phyloP scores from a whole-genome alignment of 2,329 filamentous ascomycete genomes.

The Acrocalymma vagum region DNA sequence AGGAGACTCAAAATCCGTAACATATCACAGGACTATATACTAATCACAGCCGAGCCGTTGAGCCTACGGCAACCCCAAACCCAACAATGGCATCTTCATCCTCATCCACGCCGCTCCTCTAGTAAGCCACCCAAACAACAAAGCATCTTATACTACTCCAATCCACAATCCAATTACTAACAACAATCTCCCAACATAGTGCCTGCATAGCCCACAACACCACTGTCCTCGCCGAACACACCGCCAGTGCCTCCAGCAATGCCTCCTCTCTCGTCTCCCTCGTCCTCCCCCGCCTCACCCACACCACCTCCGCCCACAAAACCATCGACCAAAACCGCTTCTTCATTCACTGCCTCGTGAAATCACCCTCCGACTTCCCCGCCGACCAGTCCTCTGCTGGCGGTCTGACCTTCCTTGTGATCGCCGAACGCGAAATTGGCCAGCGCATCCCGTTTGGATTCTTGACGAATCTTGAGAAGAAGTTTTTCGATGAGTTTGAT shows the following conservation, averaged over 20 bases:
- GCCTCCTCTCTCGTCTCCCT: conserved; percentile 89
- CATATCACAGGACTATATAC: no score
- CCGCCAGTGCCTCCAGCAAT: conserved; percentile 81
- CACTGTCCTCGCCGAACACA: conserved; percentile 94
- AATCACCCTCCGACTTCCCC: conserved; percentile 74
- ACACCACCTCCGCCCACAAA: conserved; percentile 81
- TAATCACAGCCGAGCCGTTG: no score
- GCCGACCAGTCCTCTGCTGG: conserved; percentile 67
- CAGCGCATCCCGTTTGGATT: conserved; percentile 93
- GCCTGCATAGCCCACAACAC: conserved; percentile 93
- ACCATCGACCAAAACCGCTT: conserved; percentile 92
- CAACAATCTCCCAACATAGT: conserved; percentile 63
- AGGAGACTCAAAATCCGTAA: no score
- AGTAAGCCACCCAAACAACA: conserved; percentile 41
- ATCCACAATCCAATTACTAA: conserved; percentile 16
- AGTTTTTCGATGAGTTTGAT: conserved; percentile 78
- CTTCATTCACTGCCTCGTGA: conserved; percentile 95
- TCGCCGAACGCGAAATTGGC: conserved; percentile 81
- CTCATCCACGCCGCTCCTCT: conserved; percentile 48
- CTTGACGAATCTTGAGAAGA: conserved; percentile 87
- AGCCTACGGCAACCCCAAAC: no score
- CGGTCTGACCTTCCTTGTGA: conserved; percentile 89
- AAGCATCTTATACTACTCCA: background rate
- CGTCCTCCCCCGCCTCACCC: conserved; percentile 93
- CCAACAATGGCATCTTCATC: conserved; percentile 51